Conservation (phyloP, 2,329 filamentous ascomycete genomes). For the Penicillium freii region DNA sequence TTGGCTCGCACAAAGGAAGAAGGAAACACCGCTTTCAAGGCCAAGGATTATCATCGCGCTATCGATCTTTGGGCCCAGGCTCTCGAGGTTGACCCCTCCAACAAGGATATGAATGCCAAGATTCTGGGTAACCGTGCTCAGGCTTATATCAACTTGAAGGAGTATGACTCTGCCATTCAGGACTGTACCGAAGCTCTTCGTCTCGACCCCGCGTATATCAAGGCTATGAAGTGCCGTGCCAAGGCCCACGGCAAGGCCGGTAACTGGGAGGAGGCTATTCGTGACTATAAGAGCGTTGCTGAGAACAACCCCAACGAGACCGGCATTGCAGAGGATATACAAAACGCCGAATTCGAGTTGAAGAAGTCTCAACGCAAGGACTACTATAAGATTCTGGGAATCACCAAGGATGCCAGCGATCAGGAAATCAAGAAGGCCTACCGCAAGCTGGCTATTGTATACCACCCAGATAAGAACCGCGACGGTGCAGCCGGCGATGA, state of each 20-base stretch:
- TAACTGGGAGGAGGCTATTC: conserved; percentile 87
- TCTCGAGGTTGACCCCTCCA: conserved; percentile 78
- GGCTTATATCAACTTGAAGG: conserved; percentile 75
- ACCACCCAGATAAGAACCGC: conserved; percentile 97
- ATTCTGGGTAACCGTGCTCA: conserved; percentile 89
- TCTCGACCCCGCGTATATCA: conserved; percentile 80
- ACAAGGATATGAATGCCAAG: conserved; percentile 93
- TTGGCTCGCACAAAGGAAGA: conserved; percentile 91
- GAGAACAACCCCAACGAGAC: conserved; percentile 82
- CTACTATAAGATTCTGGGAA: conserved; percentile 94
- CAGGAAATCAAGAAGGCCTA: conserved; percentile 94
- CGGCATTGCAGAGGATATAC: conserved; percentile 77
- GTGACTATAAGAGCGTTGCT: conserved; percentile 81
- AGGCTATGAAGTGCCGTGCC: conserved; percentile 90
- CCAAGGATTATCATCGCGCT: conserved; percentile 73
- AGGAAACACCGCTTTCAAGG: conserved; percentile 87
- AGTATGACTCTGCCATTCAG: conserved; percentile 74
- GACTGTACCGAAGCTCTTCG: conserved; percentile 83
- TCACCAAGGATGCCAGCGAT: conserved; percentile 82
- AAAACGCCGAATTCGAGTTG: conserved; percentile 86
- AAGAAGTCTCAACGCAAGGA: conserved; percentile 98
- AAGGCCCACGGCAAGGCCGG: conserved; percentile 83
- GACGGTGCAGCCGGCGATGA: conserved; percentile 75
- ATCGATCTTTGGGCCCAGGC: conserved; percentile 82
- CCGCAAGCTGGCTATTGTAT: conserved; percentile 86